A percentile compares a stretch with the other conserved stretches of the same genome.
Conservation (phyloP, 1,139 yeast genomes). For the Zygotorulaspora mrakii region DNA sequence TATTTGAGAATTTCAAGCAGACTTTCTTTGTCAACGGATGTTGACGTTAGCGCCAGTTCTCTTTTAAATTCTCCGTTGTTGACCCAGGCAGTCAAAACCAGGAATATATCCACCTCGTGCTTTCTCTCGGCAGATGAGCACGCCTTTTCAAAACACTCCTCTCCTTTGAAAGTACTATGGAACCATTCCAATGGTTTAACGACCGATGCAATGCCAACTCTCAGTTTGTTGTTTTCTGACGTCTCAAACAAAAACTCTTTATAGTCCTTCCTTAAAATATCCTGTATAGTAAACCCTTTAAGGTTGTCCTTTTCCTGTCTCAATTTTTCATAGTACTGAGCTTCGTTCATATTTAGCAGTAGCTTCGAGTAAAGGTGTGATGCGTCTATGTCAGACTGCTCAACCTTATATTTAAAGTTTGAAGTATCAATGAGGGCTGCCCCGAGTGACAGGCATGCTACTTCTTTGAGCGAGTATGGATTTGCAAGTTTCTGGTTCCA, state of each 20-base stretch:
- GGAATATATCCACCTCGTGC: conserved; percentile 48
- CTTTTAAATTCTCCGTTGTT: conserved; percentile 50
- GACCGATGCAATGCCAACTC: conserved; percentile 72
- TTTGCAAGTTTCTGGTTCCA: conserved; percentile 43
- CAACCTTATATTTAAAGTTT: conserved; percentile 57
- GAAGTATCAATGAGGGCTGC: conserved; percentile 75
- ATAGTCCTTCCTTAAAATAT: conserved; percentile 75
- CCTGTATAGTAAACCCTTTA: conserved; percentile 52
- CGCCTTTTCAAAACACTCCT: conserved; percentile 41
- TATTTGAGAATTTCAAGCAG: conserved; percentile 31
- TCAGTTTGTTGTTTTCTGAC: conserved; percentile 32
- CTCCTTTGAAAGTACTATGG: conserved; percentile 34
- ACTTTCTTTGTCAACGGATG: neutral
- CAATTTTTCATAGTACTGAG: conserved; percentile 41
- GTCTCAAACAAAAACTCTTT: conserved; percentile 57
- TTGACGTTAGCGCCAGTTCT: conserved; percentile 48
- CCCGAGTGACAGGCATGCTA: conserved; percentile 51
- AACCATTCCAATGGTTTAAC: conserved; percentile 66
- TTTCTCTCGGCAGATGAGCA: conserved; percentile 40
- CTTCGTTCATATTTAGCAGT: conserved; percentile 20
- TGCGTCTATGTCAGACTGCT: conserved; percentile 50
- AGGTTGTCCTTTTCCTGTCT: conserved; percentile 60
- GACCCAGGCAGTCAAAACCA: conserved; percentile 61
- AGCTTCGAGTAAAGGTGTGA: conserved; percentile 38
- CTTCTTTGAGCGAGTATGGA: conserved; percentile 34